Evolutionary conservation across 2,329 filamentous ascomycete species (phyloP).

Genomic region (Diaporthe ilicicola): DNA sequence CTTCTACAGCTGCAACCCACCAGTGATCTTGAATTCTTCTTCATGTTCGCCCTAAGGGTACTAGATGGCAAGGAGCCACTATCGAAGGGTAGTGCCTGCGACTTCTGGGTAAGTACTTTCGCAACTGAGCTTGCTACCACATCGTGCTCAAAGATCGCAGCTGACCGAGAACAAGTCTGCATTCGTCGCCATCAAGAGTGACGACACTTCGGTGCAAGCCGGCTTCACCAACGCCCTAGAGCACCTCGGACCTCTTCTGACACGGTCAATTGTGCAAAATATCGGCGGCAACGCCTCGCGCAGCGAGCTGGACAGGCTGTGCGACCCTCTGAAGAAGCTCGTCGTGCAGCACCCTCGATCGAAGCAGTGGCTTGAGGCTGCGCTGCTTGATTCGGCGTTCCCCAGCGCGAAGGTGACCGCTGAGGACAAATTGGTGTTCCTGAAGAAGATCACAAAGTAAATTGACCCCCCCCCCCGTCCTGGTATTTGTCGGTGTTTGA

Average conservation of each 20-base stretch:
- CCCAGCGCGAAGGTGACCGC: constrained; percentile 66
- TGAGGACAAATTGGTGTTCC: constrained; percentile 69
- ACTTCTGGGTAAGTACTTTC: constrained; percentile 72
- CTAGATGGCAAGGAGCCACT: constrained; percentile 77
- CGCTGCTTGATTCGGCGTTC: constrained; percentile 63
- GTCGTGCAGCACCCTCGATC: constrained; percentile 63
- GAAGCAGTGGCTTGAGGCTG: constrained; percentile 69
- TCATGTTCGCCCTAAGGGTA: constrained; percentile 76
- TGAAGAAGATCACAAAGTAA: constrained; percentile 72
- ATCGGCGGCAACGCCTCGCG: constrained; percentile 74
- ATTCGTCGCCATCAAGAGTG: constrained; percentile 59
- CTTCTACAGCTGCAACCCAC: constrained; percentile 66
- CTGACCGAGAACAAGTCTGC: constrained; percentile 51
- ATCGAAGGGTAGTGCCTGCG: constrained; percentile 76
- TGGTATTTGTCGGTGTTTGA: constrained; percentile 9
- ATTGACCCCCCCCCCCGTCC: constrained; percentile 36
- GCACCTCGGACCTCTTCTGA: constrained; percentile 69
- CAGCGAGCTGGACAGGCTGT: constrained; percentile 76
- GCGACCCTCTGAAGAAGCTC: constrained; percentile 76
- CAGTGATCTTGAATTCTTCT: constrained; percentile 69
- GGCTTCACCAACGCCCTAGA: constrained; percentile 59
- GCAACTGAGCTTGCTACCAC: too few species aligned
- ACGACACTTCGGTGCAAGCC: constrained; percentile 51
- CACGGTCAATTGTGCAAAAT: constrained; percentile 68
- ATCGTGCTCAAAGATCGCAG: not conserved